Base-by-base conservation (phyloP, 208 protist species). In the Acanthamoeba healyi region DNA sequence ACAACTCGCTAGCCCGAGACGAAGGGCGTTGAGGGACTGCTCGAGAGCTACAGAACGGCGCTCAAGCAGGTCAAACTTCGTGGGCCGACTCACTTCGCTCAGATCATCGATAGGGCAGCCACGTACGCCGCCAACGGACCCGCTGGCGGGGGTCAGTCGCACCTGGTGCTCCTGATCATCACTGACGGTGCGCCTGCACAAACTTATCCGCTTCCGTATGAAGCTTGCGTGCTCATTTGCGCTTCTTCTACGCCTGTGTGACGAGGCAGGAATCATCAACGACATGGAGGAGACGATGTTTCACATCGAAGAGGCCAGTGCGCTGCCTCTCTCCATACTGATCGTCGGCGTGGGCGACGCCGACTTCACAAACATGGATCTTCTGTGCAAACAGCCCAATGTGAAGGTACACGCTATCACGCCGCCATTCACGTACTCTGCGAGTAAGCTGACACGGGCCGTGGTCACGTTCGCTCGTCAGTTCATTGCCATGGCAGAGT, bases 1-100 rank as follows among this genome's bases (percentile, higher is more conserved):
- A n/a, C n/a, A n/a, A n/a, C n/a, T 87, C 17, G 26, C 19, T 26
- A 87, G 84, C 84, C 95, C 15, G 96, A 98, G 93, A 70, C 96
- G 22, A 81, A 94, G 32, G 97, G 97, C 36, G 95, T 98, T 61
- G 93, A 97, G 67, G 96, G 94, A 1, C 95, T 98, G 19, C 63
- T 97, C 32, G 92, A 97, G 74, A 94, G 94, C 42, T 98, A 98
- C 84, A 82, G 94, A 2, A 24, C 29, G 22, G 49, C 96, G 24
- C 46, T 98, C 34, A 96, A 96, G 61, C 29, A 44, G 65, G 79
- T 97, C 29, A 94, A 77, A 49, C 95, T 97, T 40, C 95, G 93
- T 93, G 97, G 97, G 1, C 97, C 97, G 40, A 98, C 97, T 12
- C 97, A 98, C 93, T 98, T 98, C 92, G 84, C 97, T 1, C 94